Conservation (phyloP, 2,329 filamentous ascomycete genomes). For the Alternaria hordeiaustralica region DNA sequence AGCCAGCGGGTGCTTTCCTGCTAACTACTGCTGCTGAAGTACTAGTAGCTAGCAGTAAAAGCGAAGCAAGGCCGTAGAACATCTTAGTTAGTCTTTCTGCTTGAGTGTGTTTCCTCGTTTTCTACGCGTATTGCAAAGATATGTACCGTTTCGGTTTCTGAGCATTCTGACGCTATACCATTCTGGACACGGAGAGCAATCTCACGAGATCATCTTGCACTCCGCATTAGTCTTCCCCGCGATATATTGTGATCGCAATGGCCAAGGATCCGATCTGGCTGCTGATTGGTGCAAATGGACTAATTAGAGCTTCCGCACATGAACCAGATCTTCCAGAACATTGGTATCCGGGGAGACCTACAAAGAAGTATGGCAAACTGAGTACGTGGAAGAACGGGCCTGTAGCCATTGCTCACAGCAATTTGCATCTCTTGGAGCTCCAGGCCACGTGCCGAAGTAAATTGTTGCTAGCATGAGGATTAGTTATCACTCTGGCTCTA, state of each 20-base stretch:
- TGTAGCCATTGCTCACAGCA: slow-evolving; percentile 1
- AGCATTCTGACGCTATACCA: slow-evolving; percentile 7
- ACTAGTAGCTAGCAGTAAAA: slow-evolving; percentile 24
- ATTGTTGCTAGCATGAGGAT: neutral
- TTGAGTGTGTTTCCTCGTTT: neutral
- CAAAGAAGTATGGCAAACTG: neutral
- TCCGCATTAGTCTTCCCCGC: neutral
- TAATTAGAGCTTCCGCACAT: slow-evolving; percentile 2
- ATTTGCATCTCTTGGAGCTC: neutral
- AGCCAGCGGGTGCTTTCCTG: slow-evolving; percentile 41
- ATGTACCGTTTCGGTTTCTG: neutral
- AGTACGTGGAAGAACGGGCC: slow-evolving; percentile 8
- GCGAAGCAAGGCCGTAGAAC: neutral
- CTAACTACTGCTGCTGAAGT: slow-evolving; percentile 21
- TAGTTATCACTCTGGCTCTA: neutral
- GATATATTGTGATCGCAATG: slow-evolving; percentile 16
- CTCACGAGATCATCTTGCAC: neutral
- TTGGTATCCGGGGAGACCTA: neutral
- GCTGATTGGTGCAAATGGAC: slow-evolving; percentile 15
- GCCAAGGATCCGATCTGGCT: neutral
- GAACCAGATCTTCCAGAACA: slow-evolving; percentile 14
- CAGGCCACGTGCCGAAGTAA: neutral
- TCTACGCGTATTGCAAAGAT: neutral
- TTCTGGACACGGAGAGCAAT: slow-evolving; percentile 9
- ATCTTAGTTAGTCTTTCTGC: slow-evolving; percentile 1